Base-by-base conservation (phyloP, 371 early-diverging fungal genomes). In the Lichtheimia hyalospora region DNA sequence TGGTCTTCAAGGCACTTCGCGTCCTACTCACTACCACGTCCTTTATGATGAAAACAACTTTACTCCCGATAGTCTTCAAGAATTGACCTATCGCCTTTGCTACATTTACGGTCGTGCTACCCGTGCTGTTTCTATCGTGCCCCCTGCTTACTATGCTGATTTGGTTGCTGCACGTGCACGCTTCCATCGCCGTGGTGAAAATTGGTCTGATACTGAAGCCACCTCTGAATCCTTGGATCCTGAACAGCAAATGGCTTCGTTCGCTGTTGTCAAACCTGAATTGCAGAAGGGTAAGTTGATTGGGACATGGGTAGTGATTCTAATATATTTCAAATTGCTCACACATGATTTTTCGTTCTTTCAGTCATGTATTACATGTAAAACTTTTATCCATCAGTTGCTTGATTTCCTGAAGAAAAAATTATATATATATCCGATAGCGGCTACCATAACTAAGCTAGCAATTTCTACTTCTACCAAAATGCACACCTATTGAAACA, bases 111-210 rank as follows among this genome's bases (percentile, higher is more conserved):
- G 91, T 50, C 81, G 93, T 39, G 89, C 88, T 27, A 89, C 90
- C 6, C 83, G 91, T 23, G 71, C 85, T 44, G 94, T 96, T 5
- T 84, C 85, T 10, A 87, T 96, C 14, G 82, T 84, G 0, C 91
- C 93, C 2, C 88, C 93, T 7, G 89, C 89, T 8, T 96, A 94
- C 77, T 94, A 94, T 73, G 93, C 95, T n/a, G 89, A 94, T 69
- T 69, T 93, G 49, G 86, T 92, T 2, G 92, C 94, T 8, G 84
- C 80, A 40, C 83, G 90, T 27, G 84, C 83, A 25, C 84, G 94
- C 39, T 92, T 89, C 81, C 94, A 95, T 60, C 59, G 68, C 10
- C 67, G 63, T 40, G 68, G 71, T 14, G 78, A 79, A 41, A 67
- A 69, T 43, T 74, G 78, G 75, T 67, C 66, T 42, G 74, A 73